A percentile compares a stretch with the other conserved stretches of the same genome.
phyloP scores from a whole-genome alignment of 768 basidiomycete genomes.

The Leccinum broughii region DNA sequence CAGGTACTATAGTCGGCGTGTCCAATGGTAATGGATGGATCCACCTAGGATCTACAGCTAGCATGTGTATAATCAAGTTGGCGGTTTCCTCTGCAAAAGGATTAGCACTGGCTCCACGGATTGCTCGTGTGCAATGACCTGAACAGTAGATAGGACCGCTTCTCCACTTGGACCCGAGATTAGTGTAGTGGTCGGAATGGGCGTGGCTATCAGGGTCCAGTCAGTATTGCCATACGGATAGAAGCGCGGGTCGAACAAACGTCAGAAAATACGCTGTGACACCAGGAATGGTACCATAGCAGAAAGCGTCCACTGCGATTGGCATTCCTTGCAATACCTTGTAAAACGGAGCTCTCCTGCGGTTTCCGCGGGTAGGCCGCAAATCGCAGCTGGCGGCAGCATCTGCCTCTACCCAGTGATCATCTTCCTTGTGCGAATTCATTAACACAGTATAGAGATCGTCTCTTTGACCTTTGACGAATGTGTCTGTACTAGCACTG shows the following conservation, averaged over 20 bases:
- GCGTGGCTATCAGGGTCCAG: slow-evolving; percentile 64
- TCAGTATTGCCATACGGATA: slow-evolving; percentile 9
- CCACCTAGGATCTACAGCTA: slow-evolving; percentile 87
- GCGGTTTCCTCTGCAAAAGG: slow-evolving; percentile 66
- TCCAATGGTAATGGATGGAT: slow-evolving; percentile 86
- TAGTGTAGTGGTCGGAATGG: slow-evolving; percentile 97
- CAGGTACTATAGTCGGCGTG: slow-evolving; percentile 67
- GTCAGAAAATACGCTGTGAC: slow-evolving; percentile 91
- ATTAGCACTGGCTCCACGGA: neutral
- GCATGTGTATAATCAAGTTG: slow-evolving; percentile 88
- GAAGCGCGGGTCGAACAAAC: slow-evolving; percentile 40
- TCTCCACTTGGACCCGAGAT: slow-evolving; percentile 84
- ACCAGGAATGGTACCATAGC: slow-evolving; percentile 87
- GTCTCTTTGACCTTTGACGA: slow-evolving; percentile 7
- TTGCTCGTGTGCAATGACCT: slow-evolving; percentile 26
- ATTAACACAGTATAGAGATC: slow-evolving; percentile 82
- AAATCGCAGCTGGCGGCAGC: slow-evolving; percentile 49
- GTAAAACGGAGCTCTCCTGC: slow-evolving; percentile 90
- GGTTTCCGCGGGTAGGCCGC: slow-evolving; percentile 47
- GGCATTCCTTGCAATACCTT: slow-evolving; percentile 97
- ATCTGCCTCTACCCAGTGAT: slow-evolving; percentile 82
- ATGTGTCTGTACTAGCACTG: neutral
- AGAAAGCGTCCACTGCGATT: slow-evolving; percentile 96
- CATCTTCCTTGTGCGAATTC: slow-evolving; percentile 79
- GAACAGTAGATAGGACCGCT: slow-evolving; percentile 97